phyloP scores from a whole-genome alignment of 306 rosid genomes.

The Dryas octopetala region DNA sequence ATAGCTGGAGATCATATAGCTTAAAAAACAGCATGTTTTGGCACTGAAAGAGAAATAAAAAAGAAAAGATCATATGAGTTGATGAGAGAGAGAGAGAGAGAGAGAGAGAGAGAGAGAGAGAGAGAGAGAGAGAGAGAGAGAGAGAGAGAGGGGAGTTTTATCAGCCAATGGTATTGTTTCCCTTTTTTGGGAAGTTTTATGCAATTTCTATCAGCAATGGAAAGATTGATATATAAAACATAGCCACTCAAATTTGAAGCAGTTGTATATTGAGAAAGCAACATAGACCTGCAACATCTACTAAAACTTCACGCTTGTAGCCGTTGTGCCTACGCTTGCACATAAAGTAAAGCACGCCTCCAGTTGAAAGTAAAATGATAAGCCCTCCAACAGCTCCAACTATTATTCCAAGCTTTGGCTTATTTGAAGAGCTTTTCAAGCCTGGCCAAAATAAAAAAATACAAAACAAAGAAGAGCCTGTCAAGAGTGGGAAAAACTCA shows the following conservation, averaged over 20 bases:
- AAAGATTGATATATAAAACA: not conserved
- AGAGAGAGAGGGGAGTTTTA: no score
- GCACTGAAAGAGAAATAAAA: no score
- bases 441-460: no score
- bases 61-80: no score
- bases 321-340: conserved; percentile 61
- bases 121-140: no score
- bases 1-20: no score
- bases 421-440: conserved; percentile 31
- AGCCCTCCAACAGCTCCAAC: conserved; percentile 69
- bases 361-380: conserved; percentile 44
- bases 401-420: conserved; percentile 61
- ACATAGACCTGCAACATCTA: conserved; percentile 90
- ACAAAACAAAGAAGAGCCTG: conserved; percentile 35
- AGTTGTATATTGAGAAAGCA: conserved; percentile 24
- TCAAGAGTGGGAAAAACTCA: conserved; percentile 25
- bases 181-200: no score
- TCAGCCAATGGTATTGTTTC: no score
- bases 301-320: conserved; percentile 73
- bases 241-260: not conserved
- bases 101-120: no score
- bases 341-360: conserved; percentile 54
- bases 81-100: no score
- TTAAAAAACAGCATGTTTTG: no score
- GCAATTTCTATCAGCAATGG: no score